phyloP scores from a whole-genome alignment of 2,329 filamentous ascomycete species.

The Pseudomassariella vexata region DNA sequence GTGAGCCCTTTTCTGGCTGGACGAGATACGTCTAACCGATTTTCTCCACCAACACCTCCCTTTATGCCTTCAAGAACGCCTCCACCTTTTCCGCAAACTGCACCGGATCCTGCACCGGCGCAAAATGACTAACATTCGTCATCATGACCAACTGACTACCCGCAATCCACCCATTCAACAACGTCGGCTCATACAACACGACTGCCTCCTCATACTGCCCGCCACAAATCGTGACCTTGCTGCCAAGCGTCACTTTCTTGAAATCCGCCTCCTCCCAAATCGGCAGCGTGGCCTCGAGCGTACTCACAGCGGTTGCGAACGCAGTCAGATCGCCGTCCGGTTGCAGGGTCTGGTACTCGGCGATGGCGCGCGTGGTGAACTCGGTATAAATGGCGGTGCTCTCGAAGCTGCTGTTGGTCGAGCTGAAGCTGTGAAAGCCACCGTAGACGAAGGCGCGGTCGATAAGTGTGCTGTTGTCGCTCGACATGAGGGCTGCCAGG shows the following conservation, averaged over 20 bases:
- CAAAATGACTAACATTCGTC: constrained; percentile 34
- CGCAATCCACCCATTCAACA: constrained; percentile 28
- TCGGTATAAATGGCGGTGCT: constrained; percentile 24
- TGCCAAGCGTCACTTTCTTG: constrained; percentile 18
- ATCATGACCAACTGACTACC: constrained; percentile 29
- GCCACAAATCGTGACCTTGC: constrained; percentile 22
- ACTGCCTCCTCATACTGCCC: constrained; percentile 32
- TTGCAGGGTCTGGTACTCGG: constrained; percentile 30
- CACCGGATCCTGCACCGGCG: constrained; percentile 32
- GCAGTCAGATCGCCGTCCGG: constrained; percentile 27
- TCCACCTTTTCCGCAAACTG: constrained; percentile 26
- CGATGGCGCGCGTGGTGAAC: constrained; percentile 27
- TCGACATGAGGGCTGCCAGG: constrained; percentile 25
- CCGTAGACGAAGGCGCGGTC: constrained; percentile 35
- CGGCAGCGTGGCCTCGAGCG: constrained; percentile 29
- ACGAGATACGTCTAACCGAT: no score
- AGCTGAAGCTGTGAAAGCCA: constrained; percentile 21
- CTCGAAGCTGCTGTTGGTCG: constrained; percentile 29
- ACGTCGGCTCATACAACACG: constrained; percentile 27
- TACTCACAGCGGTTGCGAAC: constrained; percentile 30
- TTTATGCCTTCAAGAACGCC: constrained; percentile 17
- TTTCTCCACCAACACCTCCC: no score
- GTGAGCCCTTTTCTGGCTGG: no score
- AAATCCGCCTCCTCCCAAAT: constrained; percentile 21
- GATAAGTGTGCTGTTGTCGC: constrained; percentile 23